Evolutionary conservation across 441 rosid genomes (phyloP).

Genomic region (Populus tomentosa): DNA sequence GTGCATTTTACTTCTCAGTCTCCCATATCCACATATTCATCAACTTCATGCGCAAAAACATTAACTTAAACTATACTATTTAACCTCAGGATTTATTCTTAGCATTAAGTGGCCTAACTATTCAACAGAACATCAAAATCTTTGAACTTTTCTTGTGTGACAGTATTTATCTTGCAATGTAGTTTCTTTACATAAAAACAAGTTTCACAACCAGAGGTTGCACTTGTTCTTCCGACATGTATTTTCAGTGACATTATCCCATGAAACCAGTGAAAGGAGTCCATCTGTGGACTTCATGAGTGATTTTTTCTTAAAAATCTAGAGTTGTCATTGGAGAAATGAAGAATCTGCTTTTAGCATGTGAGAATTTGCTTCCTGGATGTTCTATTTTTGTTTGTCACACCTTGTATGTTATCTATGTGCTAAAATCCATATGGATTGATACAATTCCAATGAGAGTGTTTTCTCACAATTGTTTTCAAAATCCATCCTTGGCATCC

Average conservation of each 20-base stretch:
- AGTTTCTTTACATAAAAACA: neutral
- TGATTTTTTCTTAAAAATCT: neutral
- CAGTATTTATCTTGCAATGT: neutral
- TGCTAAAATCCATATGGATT: neutral
- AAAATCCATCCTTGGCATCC: neutral
- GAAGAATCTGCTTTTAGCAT: neutral
- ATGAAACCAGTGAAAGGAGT: neutral
- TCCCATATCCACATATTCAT: neutral
- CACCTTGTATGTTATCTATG: neutral
- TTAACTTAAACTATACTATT: neutral
- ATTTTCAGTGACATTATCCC: neutral
- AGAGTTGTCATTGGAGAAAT: neutral
- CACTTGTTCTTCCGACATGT: neutral
- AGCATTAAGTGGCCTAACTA: neutral
- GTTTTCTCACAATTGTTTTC: neutral
- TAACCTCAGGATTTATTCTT: neutral
- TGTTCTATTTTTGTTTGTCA: neutral
- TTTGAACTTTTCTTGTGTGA: neutral
- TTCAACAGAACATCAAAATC: neutral
- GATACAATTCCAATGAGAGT: neutral
- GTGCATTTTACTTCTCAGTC: conserved; percentile 27
- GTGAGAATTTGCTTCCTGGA: neutral
- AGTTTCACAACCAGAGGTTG: neutral
- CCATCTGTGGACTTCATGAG: neutral
- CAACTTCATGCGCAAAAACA: neutral